Evolutionary conservation across 2,329 filamentous ascomycete genomes (phyloP), one percentile per base, ranked within the genome.

Genomic region (Coniochaeta hoffmannii): DNA sequence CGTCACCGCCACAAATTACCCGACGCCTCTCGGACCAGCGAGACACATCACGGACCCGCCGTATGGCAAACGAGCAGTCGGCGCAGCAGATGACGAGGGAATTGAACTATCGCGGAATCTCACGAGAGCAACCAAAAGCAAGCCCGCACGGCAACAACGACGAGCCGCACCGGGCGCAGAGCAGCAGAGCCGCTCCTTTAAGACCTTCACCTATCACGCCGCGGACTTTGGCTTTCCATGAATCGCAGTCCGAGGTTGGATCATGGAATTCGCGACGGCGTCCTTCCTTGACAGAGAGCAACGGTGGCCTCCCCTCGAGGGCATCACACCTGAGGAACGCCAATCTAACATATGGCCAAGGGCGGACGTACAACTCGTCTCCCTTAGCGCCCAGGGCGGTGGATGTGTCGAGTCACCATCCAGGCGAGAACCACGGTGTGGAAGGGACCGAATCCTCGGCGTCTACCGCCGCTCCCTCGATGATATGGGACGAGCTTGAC

Each of bases 401-500:
- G 26, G 76, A 79, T 31, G 36, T 63, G 3, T 53, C 50, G 19
- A 31, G 34, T 0, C 69, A 71, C 9, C 59, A 62, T 30, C 70
- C 66, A 36, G 64, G 67, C 9, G 77, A 78, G 46, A 66, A 68
- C 41, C 73, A 80, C 57, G 72, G 69, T 17, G 62, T 75, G 28
- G 86, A 92, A 64, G 87, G 86, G 9, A 91, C 90, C 0, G 90
- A 94, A 64, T 97, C 94, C 0, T 93, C 88, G 0, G 80, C 88
- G 32, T 97, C 94, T 0, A 94, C 90, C 0, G 91, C 87, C 1
- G 90, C 90, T 1, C 90, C 92, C 12, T 95, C 91, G 1, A 97
- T 91, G 0, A 90, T 99, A 2, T 99, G 94, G 94, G 94, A 97
- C 67, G 94, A 99, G 70, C 74, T 99, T 28, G 94, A 97, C 63